Evolutionary conservation across 2,329 filamentous ascomycete species (phyloP), one percentile per base, ranked within the genome.

Genomic region (Orbilia ellipsospora): DNA sequence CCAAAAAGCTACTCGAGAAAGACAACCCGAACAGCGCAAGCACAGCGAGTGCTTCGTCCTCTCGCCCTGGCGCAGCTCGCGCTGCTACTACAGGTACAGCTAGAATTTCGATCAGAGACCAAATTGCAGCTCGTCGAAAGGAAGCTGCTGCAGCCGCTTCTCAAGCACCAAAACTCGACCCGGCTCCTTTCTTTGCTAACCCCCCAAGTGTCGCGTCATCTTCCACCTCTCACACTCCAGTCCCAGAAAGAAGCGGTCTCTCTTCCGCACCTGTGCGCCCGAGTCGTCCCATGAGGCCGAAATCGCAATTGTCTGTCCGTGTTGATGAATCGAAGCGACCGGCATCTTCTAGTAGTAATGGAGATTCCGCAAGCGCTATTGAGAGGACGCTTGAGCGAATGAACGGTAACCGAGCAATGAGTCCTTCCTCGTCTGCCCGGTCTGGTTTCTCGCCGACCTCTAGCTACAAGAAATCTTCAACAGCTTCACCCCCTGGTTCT

Each of bases 1-100:
- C 93, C 2, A 92, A 92, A 81, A 90, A 89, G 66, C 85, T 94
- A 36, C 85, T 99, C 16, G 90, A 94, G 78, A 96, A 93, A 79
- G 92, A 89, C 80, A 98, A 98, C 79, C 92, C 92, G 7, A 91
- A 92, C 80, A 61, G 65, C n/a, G 80, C 83, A 4, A 86, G 86
- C 40, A 82, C 83, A 36, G 83, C 61, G 5, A 56, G 40, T 28
- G 8, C 57, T 2, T 18, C 40, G 23, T 64, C 63, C 16, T 12
- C 18, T 23, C 59, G 61, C 15, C 52, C 73, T 12, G 63, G 31
- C 6, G 56, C 60, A 18, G 20, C 51, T 13, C 65, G 73, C 16
- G 89, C 88, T 13, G 87, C 86, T 81, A 83, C 85, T 2, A 80
- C 80, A 13, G 81, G 84, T 26, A 82, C 86, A 16, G 60, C 80